These are phyloP conservation scores for Ganoderma lingzhi DNA, from an alignment of 1,284 basidiomycete genomes.

Conservation along the genomic window DNA sequence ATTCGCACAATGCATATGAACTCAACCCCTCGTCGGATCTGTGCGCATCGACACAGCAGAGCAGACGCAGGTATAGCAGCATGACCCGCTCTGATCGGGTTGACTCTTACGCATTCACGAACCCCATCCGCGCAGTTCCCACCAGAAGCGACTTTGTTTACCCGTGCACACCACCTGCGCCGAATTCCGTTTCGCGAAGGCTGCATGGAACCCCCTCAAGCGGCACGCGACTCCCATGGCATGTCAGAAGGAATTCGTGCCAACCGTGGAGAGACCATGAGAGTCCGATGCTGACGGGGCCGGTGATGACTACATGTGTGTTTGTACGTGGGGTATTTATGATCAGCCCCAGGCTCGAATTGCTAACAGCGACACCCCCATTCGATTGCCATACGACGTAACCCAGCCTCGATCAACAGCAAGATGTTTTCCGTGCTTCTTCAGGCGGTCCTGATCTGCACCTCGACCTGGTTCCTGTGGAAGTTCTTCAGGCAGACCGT, in stretches of 20 bases:
- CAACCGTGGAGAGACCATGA: neutral
- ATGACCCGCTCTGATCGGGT: neutral
- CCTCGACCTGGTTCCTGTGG: slow-evolving; percentile 23
- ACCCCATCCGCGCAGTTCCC: neutral
- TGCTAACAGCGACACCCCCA: too few species aligned
- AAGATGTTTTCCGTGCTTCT: slow-evolving; percentile 1
- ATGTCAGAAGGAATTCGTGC: neutral
- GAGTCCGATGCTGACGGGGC: neutral
- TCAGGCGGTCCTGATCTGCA: slow-evolving; percentile 16
- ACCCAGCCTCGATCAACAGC: too few species aligned
- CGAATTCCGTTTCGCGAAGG: neutral
- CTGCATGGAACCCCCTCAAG: neutral
- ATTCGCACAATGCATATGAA: neutral
- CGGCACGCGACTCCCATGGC: neutral
- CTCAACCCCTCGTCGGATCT: neutral
- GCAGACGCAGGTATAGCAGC: neutral
- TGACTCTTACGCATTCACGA: neutral
- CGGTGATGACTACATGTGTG: neutral
- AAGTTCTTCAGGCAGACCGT: slow-evolving; percentile 15
- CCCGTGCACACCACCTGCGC: neutral
- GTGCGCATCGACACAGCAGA: neutral
- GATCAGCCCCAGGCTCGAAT: neutral
- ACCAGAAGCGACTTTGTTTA: neutral
- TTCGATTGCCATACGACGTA: too few species aligned
- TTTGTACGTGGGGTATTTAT: neutral